Conservation (phyloP, 2,329 filamentous ascomycete species). For the Aureobasidium lini region DNA sequence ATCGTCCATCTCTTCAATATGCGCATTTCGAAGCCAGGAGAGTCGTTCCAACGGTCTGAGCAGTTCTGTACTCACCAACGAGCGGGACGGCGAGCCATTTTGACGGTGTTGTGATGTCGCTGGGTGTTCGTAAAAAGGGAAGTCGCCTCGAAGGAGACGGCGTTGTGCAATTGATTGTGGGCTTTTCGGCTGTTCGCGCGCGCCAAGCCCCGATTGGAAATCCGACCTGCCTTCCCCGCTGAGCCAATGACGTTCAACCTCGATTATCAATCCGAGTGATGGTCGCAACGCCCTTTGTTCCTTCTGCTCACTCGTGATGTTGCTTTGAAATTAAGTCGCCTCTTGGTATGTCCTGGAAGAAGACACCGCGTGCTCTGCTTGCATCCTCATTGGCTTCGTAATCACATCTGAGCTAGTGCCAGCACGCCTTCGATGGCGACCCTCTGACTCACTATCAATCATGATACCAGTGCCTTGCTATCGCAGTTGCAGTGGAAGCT, state of each 20-base stretch:
- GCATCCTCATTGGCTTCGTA: background rate
- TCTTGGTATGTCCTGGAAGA: background rate
- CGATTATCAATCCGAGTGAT: background rate
- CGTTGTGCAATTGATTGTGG: background rate
- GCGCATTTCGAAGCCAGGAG: background rate
- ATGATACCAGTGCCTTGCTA: background rate
- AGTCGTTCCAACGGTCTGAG: slow-evolving; percentile 42
- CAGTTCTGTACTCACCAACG: slow-evolving; percentile 52
- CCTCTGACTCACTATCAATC: background rate
- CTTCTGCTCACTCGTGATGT: background rate
- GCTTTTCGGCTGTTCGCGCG: background rate
- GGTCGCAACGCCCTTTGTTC: background rate
- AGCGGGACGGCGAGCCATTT: slow-evolving; percentile 98
- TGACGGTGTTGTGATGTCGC: slow-evolving; percentile 57
- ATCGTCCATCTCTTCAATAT: background rate
- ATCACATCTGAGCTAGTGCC: background rate
- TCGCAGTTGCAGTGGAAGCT: background rate
- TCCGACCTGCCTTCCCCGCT: background rate
- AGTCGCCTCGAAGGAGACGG: background rate
- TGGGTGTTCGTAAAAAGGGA: slow-evolving; percentile 27
- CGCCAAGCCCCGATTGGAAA: background rate
- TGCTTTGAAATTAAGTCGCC: slow-evolving; percentile 1
- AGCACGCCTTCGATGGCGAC: background rate
- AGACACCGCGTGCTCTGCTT: background rate
- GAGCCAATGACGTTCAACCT: background rate